Evolutionary conservation across 495 filamentous ascomycete species (phyloP).

Genomic region (Bathelium albidoporum): DNA sequence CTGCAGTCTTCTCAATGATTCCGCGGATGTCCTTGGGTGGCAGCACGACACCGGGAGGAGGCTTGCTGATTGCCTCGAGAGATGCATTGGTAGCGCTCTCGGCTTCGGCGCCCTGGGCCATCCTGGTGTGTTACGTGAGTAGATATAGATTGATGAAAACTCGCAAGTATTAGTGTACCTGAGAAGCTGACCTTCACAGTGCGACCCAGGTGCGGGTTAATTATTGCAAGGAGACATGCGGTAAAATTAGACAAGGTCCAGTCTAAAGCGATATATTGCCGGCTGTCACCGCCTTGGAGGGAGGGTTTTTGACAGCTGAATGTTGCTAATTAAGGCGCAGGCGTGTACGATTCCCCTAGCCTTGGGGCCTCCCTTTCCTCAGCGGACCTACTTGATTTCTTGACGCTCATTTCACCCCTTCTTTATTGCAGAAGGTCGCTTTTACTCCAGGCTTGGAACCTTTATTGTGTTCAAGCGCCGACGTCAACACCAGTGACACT

Average conservation of each 20-base stretch:
- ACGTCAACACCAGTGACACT: background rate
- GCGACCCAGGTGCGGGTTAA: background rate
- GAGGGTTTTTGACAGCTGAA: background rate
- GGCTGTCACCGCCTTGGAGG: background rate
- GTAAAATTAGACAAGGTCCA: background rate
- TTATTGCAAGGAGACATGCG: too few relatives aligned
- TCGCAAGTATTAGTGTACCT: background rate
- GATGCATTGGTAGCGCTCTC: constrained; percentile 1
- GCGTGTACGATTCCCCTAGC: background rate
- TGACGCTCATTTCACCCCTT: background rate
- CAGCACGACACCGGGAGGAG: constrained; percentile 72
- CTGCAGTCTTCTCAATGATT: constrained; percentile 92
- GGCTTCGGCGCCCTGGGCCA: background rate
- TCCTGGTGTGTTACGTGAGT: background rate
- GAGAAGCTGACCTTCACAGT: background rate
- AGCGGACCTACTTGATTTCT: background rate
- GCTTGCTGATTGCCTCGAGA: constrained; percentile 52
- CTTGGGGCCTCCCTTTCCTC: background rate
- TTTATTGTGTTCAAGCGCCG: background rate
- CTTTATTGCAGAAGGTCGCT: too few relatives aligned
- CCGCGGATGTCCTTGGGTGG: constrained; percentile 74
- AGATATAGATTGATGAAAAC: background rate
- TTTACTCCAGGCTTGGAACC: background rate
- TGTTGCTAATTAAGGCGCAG: background rate
- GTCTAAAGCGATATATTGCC: background rate